Evolutionary conservation across 306 rosid genomes (phyloP).

Genomic region (Casuarina glauca): DNA sequence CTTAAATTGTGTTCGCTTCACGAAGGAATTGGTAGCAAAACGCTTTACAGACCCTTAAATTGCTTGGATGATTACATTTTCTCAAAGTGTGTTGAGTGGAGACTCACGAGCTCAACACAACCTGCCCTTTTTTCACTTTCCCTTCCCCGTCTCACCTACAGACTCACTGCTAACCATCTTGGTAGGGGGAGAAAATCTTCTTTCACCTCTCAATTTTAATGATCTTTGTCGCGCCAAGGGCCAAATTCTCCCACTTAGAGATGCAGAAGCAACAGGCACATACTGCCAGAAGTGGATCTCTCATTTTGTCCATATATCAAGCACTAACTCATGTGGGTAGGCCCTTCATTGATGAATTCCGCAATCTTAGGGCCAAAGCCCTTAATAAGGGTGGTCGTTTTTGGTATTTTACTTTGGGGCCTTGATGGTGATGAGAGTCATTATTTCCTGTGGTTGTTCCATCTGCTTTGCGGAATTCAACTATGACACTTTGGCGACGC

Average conservation of each 20-base stretch:
- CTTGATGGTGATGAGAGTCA: not conserved
- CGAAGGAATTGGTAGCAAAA: too few relatives aligned
- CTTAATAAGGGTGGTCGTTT: not conserved
- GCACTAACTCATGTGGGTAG: not conserved
- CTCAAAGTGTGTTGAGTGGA: too few relatives aligned
- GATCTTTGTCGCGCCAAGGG: not conserved
- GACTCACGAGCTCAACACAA: too few relatives aligned
- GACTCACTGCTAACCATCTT: not conserved
- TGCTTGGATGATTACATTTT: too few relatives aligned
- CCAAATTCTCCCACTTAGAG: conserved; percentile 2
- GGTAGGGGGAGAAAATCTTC: not conserved
- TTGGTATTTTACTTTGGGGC: not conserved
- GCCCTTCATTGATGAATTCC: not conserved
- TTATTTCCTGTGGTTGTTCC: not conserved
- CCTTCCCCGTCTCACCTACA: not conserved
- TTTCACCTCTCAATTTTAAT: not conserved
- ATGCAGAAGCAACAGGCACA: not conserved
- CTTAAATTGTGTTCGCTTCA: not conserved
- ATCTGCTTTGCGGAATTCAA: conserved; percentile 4
- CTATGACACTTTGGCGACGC: conserved; percentile 18
- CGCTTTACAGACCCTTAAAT: too few relatives aligned
- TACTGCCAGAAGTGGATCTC: not conserved
- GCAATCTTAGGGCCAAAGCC: not conserved
- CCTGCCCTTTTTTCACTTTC: not conserved
- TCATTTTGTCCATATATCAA: not conserved